Conservation (phyloP, 768 basidiomycete species). For the Pleurotus sapidus region DNA sequence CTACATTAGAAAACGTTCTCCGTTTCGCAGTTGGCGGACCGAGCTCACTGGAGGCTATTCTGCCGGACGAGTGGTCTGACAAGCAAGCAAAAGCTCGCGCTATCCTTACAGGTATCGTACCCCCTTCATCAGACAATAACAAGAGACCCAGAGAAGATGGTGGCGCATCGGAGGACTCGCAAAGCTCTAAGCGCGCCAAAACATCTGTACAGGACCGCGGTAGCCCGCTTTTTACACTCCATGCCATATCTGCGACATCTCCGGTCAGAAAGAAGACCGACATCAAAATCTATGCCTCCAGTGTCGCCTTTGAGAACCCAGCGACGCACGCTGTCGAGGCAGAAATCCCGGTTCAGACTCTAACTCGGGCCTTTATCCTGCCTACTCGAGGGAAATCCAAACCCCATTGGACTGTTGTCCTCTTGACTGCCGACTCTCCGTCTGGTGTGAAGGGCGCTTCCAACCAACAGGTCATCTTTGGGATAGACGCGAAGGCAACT, state of each 20-base stretch:
- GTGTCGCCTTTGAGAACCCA: constrained; percentile 53
- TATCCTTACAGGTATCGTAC: constrained; percentile 26
- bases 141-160: constrained; percentile 36
- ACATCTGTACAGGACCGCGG: constrained; percentile 22
- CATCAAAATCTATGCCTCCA: constrained; percentile 49
- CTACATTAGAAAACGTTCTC: constrained; percentile 38
- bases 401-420: constrained; percentile 68
- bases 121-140: constrained; percentile 17
- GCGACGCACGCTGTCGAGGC: constrained; percentile 46
- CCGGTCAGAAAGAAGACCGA: constrained; percentile 78
- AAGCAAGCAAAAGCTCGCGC: constrained; percentile 29
- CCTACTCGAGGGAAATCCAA: constrained; percentile 73
- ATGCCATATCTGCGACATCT: constrained; percentile 65
- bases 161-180: constrained; percentile 10
- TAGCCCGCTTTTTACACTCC: constrained; percentile 53
- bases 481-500: constrained; percentile 57
- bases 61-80: constrained; percentile 33
- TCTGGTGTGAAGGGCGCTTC: constrained; percentile 36
- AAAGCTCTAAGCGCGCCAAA: constrained; percentile 30
- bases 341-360: constrained; percentile 42
- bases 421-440: constrained; percentile 56
- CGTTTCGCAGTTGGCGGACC: constrained; percentile 41
- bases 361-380: constrained; percentile 66
- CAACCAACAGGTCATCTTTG: constrained; percentile 65
- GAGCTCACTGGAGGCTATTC: constrained; percentile 24